Conservation (phyloP, 192 early-diverging fungal genomes). For the Backusella liffmaniae region DNA sequence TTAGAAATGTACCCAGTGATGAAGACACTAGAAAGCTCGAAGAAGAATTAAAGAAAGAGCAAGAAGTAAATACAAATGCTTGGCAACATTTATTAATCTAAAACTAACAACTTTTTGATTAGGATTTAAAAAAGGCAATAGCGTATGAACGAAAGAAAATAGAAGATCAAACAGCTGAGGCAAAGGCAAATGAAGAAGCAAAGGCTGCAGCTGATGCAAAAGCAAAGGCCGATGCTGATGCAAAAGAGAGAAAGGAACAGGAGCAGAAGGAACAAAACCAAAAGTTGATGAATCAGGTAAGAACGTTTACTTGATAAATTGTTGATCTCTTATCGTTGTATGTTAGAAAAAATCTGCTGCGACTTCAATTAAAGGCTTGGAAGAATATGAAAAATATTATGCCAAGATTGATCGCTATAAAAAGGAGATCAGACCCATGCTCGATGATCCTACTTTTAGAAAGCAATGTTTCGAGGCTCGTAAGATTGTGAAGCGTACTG, state of each 20-base stretch:
- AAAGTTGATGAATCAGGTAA: conserved; percentile 10
- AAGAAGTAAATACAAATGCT: not conserved
- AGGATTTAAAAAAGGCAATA: conserved; percentile 13
- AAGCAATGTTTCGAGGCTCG: conserved; percentile 31
- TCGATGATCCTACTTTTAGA: conserved; percentile 15
- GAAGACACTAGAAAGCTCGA: not conserved
- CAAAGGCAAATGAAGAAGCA: not conserved
- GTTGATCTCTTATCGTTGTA: not conserved
- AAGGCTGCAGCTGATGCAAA: conserved; percentile 21
- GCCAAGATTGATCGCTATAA: conserved; percentile 36
- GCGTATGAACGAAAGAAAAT: conserved; percentile 6
- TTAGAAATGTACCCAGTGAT: not conserved
- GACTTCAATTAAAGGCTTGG: conserved; percentile 24
- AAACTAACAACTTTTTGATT: not conserved
- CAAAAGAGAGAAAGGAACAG: conserved; percentile 11
- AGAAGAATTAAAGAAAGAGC: conserved; percentile 3
- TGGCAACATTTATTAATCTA: too few relatives aligned
- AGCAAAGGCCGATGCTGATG: conserved; percentile 10
- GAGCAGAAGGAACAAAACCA: conserved; percentile 1
- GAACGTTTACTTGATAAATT: not conserved
- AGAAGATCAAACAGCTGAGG: conserved; percentile 13
- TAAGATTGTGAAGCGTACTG: conserved; percentile 34
- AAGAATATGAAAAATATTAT: conserved; percentile 31
- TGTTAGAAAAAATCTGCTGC: conserved; percentile 8
- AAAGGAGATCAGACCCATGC: conserved; percentile 32